Evolutionary conservation across 2,329 filamentous ascomycete species (phyloP).

Genomic region (Graphiopsis chlorocephala): DNA sequence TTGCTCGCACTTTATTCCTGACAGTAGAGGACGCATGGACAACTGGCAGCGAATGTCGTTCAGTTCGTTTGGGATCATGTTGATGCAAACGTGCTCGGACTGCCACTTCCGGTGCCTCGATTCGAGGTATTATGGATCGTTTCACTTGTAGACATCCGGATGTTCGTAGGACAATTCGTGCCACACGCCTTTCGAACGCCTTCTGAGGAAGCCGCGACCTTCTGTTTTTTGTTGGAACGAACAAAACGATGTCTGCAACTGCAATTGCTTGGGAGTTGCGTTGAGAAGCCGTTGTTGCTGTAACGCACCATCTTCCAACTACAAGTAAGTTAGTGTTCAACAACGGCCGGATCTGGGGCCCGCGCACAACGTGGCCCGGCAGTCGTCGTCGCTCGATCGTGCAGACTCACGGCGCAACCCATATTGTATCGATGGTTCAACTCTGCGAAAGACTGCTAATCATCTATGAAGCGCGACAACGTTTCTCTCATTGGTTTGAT

Average conservation of each 20-base stretch:
- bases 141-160: background rate
- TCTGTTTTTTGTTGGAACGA: too few species aligned
- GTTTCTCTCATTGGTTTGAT: background rate
- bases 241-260: background rate
- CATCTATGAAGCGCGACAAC: background rate
- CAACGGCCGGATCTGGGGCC: background rate
- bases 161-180: background rate
- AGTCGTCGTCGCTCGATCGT: background rate
- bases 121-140: background rate
- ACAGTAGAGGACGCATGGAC: background rate
- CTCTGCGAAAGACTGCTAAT: background rate
- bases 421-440: background rate
- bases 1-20: background rate
- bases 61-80: background rate
- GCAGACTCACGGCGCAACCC: background rate
- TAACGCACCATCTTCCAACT: background rate
- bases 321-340: background rate
- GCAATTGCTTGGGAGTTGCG: background rate
- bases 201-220: background rate
- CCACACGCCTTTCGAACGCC: background rate
- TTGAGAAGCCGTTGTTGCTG: background rate
- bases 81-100: background rate
- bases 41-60: background rate
- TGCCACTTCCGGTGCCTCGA: background rate
- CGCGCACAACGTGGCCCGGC: background rate